These are phyloP conservation scores for Mucor circinelloides DNA, from an alignment of 371 early-diverging fungal genomes.

Conservation along the genomic window DNA sequence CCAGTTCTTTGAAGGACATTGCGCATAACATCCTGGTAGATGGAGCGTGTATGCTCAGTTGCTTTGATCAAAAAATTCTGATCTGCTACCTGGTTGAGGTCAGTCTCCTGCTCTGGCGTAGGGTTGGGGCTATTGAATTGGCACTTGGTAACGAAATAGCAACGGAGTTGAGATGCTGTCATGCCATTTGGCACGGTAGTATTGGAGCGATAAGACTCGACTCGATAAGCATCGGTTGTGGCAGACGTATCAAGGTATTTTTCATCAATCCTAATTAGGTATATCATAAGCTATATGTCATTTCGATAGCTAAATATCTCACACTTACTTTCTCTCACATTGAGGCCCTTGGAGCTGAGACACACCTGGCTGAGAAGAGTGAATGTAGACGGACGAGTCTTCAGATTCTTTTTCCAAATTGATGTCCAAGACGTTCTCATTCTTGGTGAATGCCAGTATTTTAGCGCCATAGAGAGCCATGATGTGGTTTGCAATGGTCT, in stretches of 20 bases:
- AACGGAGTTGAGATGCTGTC: constrained; percentile 83
- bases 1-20: constrained; percentile 87
- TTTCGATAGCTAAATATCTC: not conserved
- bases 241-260: constrained; percentile 85
- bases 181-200: constrained; percentile 85
- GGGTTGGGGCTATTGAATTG: constrained; percentile 87
- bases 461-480: constrained; percentile 95
- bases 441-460: constrained; percentile 88
- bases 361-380: constrained; percentile 94
- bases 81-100: constrained; percentile 90
- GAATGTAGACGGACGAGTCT: constrained; percentile 93
- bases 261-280: constrained; percentile 75
- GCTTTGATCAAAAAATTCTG: constrained; percentile 93
- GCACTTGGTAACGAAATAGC: constrained; percentile 94
- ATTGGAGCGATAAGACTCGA: constrained; percentile 94
- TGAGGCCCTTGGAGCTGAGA: constrained; percentile 87
- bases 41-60: constrained; percentile 87
- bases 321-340: constrained; percentile 76
- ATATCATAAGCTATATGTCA: not conserved
- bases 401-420: constrained; percentile 92
- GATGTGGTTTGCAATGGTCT: constrained; percentile 94
- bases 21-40: constrained; percentile 87
- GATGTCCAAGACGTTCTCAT: constrained; percentile 83
- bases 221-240: constrained; percentile 78
- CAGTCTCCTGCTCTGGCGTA: constrained; percentile 72